These are phyloP conservation scores for Cladophialophora psammophila DNA, from an alignment of 2,329 filamentous ascomycete species.

Conservation along the genomic window DNA sequence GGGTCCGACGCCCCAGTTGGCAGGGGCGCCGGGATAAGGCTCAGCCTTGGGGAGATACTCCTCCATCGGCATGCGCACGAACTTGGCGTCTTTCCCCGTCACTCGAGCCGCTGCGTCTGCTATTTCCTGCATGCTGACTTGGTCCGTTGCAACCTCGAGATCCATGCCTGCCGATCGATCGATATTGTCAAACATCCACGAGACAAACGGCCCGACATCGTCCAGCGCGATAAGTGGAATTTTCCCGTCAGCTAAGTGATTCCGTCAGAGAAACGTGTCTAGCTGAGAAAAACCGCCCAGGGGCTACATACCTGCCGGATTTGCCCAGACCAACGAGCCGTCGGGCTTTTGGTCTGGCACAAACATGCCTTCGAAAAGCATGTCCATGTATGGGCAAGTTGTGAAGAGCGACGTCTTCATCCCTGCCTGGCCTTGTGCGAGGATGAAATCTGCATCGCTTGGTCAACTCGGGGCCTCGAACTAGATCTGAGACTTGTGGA, in stretches of 20 bases:
- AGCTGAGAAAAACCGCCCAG: neutral
- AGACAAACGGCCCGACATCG: conserved; percentile 56
- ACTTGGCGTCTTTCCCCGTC: conserved; percentile 51
- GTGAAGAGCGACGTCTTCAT: conserved; percentile 23
- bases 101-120: conserved; percentile 52
- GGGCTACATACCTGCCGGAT: conserved; percentile 46
- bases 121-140: conserved; percentile 50
- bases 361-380: conserved; percentile 22
- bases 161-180: conserved; percentile 53
- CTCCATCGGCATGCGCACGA: conserved; percentile 26
- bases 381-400: conserved; percentile 21
- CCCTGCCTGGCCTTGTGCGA: conserved; percentile 14
- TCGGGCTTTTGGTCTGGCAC: conserved; percentile 32
- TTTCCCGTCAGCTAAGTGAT: conserved; percentile 44
- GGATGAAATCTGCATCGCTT: conserved; percentile 16
- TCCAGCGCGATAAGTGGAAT: conserved; percentile 54
- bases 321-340: conserved; percentile 50
- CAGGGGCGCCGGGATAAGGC: conserved; percentile 13
- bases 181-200: conserved; percentile 58
- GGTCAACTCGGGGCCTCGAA: neutral
- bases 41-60: conserved; percentile 20
- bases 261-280: neutral
- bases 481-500: no score
- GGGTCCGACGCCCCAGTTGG: conserved; percentile 15
- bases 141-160: conserved; percentile 53